Percentiles rank a stretch among this genome's conserved stretches.
phyloP scores from a whole-genome alignment of 2,329 filamentous ascomycete species.

The Cladosporium austrohemisphaericum region DNA sequence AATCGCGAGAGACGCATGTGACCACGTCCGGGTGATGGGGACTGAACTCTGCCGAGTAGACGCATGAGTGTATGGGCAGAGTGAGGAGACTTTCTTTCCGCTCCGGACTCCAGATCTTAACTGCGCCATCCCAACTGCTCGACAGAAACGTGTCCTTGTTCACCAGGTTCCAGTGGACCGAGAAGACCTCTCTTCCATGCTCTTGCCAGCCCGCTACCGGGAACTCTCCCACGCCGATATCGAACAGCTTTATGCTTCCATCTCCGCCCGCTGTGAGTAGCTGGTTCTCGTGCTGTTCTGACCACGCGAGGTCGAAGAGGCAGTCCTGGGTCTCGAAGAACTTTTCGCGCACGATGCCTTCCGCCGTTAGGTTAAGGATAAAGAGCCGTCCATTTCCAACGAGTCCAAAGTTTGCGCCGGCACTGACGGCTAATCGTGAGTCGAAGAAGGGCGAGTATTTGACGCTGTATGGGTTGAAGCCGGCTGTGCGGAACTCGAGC shows the following conservation, averaged over 20 bases:
- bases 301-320: slow-evolving; percentile 92
- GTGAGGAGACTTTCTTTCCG: slow-evolving; percentile 65
- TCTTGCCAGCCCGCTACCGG: slow-evolving; percentile 91
- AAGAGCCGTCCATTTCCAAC: slow-evolving; percentile 93
- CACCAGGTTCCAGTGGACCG: slow-evolving; percentile 87
- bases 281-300: slow-evolving; percentile 94
- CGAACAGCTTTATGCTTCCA: slow-evolving; percentile 91
- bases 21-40: slow-evolving; percentile 82
- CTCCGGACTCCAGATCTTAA: slow-evolving; percentile 92
- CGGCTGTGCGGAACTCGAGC: slow-evolving; percentile 90
- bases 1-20: slow-evolving; percentile 85
- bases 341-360: slow-evolving; percentile 81
- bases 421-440: slow-evolving; percentile 82
- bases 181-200: slow-evolving; percentile 88
- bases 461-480: slow-evolving; percentile 93
- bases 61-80: slow-evolving; percentile 86
- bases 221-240: slow-evolving; percentile 74
- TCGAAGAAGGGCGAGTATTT: slow-evolving; percentile 99
- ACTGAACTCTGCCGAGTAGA: slow-evolving; percentile 87
- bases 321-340: slow-evolving; percentile 96
- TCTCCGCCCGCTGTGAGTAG: slow-evolving; percentile 85
- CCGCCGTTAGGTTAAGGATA: slow-evolving; percentile 74
- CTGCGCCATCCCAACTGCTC: slow-evolving; percentile 91
- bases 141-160: slow-evolving; percentile 88
- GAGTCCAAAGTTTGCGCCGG: slow-evolving; percentile 92